phyloP scores from a whole-genome alignment of 192 early-diverging fungal species.

The Backusella australiensis region DNA sequence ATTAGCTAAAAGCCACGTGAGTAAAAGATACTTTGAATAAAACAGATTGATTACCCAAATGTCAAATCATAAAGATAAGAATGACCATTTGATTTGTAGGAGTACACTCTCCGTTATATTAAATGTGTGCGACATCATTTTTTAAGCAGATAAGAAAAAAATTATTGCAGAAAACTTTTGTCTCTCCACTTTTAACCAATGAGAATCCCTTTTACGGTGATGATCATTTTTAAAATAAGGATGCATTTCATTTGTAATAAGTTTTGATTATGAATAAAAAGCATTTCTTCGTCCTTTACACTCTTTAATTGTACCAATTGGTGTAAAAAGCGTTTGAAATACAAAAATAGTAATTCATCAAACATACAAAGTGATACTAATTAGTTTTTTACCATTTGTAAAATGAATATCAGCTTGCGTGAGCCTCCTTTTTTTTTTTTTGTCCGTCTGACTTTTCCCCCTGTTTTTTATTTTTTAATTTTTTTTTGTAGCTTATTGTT shows the following conservation, averaged over 20 bases:
- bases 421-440: not conserved
- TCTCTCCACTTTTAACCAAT: not conserved
- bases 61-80: not conserved
- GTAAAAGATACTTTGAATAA: not conserved
- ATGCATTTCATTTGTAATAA: not conserved
- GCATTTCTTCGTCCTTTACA: not conserved
- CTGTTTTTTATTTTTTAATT: not conserved
- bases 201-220: not conserved
- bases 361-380: not conserved
- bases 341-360: not conserved
- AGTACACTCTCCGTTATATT: not conserved
- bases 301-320: not conserved
- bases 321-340: not conserved
- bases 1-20: not conserved
- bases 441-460: slow-evolving; percentile 2
- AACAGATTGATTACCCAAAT: not conserved
- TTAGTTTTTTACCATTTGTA: not conserved
- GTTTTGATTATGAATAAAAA: not conserved
- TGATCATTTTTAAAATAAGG: not conserved
- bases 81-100: not conserved
- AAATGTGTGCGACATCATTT: not conserved
- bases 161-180: not conserved
- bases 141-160: not conserved
- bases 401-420: not conserved
- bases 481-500: not conserved